A percentile compares a stretch with the other conserved stretches of the same genome.
Conservation (phyloP, 1,284 basidiomycete species). For the Trichosporon sp. region DNA sequence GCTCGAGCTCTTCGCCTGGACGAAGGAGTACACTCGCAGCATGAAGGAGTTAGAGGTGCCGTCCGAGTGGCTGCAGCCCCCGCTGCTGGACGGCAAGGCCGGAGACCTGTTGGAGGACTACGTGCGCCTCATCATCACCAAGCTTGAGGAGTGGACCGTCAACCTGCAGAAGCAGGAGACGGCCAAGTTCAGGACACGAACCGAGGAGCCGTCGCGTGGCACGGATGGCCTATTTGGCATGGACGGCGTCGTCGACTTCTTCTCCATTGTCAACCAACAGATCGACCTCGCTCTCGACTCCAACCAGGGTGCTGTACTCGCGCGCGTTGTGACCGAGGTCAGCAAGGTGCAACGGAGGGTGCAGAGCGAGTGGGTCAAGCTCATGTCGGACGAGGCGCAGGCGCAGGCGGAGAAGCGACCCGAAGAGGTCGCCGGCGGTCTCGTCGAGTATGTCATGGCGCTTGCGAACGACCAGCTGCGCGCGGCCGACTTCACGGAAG, state of each 20-base stretch:
- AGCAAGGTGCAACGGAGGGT: constrained; percentile 87
- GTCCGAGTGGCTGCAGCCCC: constrained; percentile 78
- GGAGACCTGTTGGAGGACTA: constrained; percentile 95
- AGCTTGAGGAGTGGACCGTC: constrained; percentile 95
- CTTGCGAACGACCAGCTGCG: constrained; percentile 99
- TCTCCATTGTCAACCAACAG: constrained; percentile 98
- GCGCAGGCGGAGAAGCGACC: constrained; percentile 79
- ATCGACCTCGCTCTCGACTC: constrained; percentile 93
- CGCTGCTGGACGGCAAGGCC: constrained; percentile 89
- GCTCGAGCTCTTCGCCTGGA: constrained; percentile 84
- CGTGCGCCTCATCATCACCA: constrained; percentile 85
- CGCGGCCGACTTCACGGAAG: constrained; percentile 90
- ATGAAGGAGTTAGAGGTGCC: constrained; percentile 92
- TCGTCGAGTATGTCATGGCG: constrained; percentile 95
- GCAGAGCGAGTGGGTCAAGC: constrained; percentile 84
- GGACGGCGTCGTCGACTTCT: constrained; percentile 90
- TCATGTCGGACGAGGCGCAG: constrained; percentile 83
- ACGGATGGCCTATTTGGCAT: constrained; percentile 87
- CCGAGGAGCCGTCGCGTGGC: constrained; percentile 84
- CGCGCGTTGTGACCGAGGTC: constrained; percentile 84
- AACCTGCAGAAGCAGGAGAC: constrained; percentile 93
- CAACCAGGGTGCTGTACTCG: constrained; percentile 89
- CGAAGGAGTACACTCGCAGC: constrained; percentile 90
- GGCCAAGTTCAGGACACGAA: constrained; percentile 77
- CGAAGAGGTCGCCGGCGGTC: constrained; percentile 81